Base-by-base conservation (phyloP, 345 rosid genomes). In the Xanthoceras sorbifolium region DNA sequence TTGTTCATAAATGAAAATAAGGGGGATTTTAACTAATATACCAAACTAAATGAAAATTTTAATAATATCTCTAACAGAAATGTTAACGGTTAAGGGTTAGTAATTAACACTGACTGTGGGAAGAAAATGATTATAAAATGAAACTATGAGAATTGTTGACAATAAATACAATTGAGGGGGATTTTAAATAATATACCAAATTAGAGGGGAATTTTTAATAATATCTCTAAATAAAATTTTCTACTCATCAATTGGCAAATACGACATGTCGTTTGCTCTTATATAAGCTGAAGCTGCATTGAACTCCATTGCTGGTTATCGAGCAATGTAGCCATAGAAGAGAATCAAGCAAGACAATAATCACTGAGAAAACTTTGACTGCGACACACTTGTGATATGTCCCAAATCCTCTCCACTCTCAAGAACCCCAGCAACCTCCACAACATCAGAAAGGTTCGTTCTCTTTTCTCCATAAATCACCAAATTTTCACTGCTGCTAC, bases 321-420 rank as follows among this genome's bases (percentile, higher is more conserved):
- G 59, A 32, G 63, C 64, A 25, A 73, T 59, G 64, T 32, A 59
- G 54, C 63, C 40, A 20, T 26, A 54, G 17, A 80, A 15, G 73
- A 57, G 61, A 42, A 54, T 42, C 62, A 28, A 52, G 61, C 55
- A 18, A 46, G 17, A 11, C 31, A 46, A 61, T 38, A 32, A 14
- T 63, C 63, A 36, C 60, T 22, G 25, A 18, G 26, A n/a, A 32
- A 32, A 32, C 22, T 59, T 50, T 6, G 64, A 50, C 40, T 22
- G 55, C 77, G 75, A 74, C 80, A 78, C 73, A 57, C 62, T 20
- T 22, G 62, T 57, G 28, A 57, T 23, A 86, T 84, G 87, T 79
- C 82, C 67, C 82, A 59, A 76, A 77, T 76, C 75, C 64, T 88
- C 84, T 79, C 73, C 26, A 42, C 60, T 71, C 73, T 79, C 73